Base-by-base conservation (phyloP, 2,329 filamentous ascomycete species). In the Cytospora schulzeri region DNA sequence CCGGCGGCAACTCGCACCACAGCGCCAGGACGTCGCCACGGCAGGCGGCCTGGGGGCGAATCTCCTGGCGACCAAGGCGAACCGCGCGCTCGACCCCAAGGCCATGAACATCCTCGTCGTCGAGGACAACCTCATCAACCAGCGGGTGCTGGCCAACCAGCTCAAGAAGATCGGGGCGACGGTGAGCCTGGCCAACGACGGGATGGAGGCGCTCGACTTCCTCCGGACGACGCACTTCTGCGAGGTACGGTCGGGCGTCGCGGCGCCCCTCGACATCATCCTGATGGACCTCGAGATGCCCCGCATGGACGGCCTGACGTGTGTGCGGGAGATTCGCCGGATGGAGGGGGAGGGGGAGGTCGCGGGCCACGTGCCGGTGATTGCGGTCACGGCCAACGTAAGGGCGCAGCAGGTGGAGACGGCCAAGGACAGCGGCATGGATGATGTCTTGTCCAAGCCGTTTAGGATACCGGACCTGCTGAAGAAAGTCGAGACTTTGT, bases 51-150 rank as follows among this genome's bases (percentile, higher is more conserved):
- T 67, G 3, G 68, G 59, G 0, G 66, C 69, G 1, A 70, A 65
- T 51, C 68, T 73, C 15, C 67, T 70, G 2, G 69, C 68, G 6
- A 63, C 69, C 15, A 72, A 64, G 57, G 67, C 68, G 1, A 53
- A 14, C 24, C 59, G 65, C 15, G 41, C 29, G 1, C 67, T 71
- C 17, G 78, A 81, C 68, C 79, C 78, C 58, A 83, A 80, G 68
- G 79, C 83, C 11, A 78, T 86, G 64, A 81, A 81, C 48, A 82
- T 90, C 2, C 76, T 90, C 9, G 76, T 90, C 3, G 88, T 90
- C 0, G 88, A 90, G 72, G 88, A 90, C 70, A 90, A 90, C 70
- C 77, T 82, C 4, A 87, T 89, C 67, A 90, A 90, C 71, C 88
- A 89, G 70, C 88, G 88, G 69, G 87, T 88, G 50, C 75, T 90